Conservation (phyloP, 148 eudicot genomes). For the Selenicereus undatus region DNA sequence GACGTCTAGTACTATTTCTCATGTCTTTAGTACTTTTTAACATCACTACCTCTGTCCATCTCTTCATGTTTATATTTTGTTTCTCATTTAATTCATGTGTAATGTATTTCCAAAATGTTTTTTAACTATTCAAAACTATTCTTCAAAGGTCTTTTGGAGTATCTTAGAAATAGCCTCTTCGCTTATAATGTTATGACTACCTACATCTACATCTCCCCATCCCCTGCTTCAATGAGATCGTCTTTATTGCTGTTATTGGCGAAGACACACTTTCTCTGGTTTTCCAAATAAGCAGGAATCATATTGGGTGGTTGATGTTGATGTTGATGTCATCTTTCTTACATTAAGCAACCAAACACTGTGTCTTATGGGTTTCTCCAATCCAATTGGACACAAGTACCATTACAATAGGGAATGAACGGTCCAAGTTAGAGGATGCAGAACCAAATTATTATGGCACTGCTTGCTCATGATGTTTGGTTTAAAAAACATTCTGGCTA, state of each 20-base stretch:
- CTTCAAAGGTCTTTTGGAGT: not conserved
- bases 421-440: not conserved
- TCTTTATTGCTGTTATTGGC: not conserved
- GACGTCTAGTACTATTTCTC: not conserved
- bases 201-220: not conserved
- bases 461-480: not conserved
- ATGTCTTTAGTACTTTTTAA: not conserved
- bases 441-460: not conserved
- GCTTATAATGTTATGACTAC: not conserved
- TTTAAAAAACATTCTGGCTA: not conserved
- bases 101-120: not conserved
- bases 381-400: not conserved
- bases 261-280: not conserved
- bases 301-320: not conserved
- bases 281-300: not conserved
- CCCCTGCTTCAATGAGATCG: not conserved
- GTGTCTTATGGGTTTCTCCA: not conserved
- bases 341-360: not conserved
- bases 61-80: not conserved
- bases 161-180: not conserved
- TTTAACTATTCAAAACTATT: not conserved
- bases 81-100: not conserved
- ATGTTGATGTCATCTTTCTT: not conserved
- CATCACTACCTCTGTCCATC: not conserved
- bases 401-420: not conserved